phyloP scores from a whole-genome alignment of 306 rosid species.

The Corylus avellana region DNA sequence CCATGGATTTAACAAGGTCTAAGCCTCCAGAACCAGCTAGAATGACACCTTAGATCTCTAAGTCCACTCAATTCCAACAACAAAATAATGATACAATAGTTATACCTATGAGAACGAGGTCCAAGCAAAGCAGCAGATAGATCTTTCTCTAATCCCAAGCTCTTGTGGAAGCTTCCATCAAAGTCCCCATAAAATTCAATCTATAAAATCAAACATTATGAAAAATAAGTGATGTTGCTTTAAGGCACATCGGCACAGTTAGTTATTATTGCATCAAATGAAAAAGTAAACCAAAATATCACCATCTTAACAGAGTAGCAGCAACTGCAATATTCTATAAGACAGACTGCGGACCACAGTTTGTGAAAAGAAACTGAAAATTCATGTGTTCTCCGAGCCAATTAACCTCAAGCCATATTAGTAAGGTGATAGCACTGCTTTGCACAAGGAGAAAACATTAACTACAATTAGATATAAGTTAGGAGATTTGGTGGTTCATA shows the following conservation, averaged over 20 bases:
- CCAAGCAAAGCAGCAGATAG: conserved; percentile 92
- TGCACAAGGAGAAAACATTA: neutral
- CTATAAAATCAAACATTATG: neutral
- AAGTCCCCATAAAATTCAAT: conserved; percentile 94
- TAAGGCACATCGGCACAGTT: neutral
- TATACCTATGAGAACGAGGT: conserved; percentile 77
- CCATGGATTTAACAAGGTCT: conserved; percentile 1
- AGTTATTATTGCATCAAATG: neutral
- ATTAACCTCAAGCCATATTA: neutral
- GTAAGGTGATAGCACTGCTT: neutral
- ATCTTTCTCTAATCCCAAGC: conserved; percentile 78
- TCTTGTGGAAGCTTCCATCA: conserved; percentile 91
- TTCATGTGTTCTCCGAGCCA: neutral
- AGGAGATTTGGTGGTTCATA: neutral
- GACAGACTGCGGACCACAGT: neutral
- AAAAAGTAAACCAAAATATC: conserved; percentile 1
- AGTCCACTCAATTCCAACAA: neutral
- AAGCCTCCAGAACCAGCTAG: conserved; percentile 10
- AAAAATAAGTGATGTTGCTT: neutral
- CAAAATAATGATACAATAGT: neutral
- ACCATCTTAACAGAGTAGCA: neutral
- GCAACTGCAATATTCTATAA: neutral
- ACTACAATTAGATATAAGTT: neutral
- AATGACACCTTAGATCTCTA: neutral
- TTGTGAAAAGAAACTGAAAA: neutral